Percentiles rank a stretch among this genome's conserved stretches.
Evolutionary conservation across 1,139 yeast genomes (phyloP).

Genomic region (Pneumocystis canis): DNA sequence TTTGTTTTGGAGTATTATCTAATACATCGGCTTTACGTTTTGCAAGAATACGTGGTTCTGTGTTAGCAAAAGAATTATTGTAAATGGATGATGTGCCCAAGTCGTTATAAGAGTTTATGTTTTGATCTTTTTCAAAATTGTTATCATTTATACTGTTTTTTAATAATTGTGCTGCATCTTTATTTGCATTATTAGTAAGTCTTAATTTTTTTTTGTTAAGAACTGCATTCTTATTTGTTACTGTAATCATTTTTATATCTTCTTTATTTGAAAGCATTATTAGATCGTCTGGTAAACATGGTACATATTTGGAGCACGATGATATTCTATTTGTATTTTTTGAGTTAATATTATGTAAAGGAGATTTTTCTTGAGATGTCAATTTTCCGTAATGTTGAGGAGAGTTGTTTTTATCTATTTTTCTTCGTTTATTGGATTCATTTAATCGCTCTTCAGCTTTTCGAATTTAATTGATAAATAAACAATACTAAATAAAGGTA

Average conservation of each 20-base stretch:
- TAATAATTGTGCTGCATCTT: constrained; percentile 7
- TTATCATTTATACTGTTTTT: constrained; percentile 14
- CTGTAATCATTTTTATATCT: constrained; percentile 6
- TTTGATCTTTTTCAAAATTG: constrained; percentile 16
- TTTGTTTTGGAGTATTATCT: not conserved
- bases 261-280: constrained; percentile 1
- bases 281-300: constrained; percentile 9
- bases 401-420: constrained; percentile 21
- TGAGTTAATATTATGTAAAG: constrained; percentile 4
- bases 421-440: constrained; percentile 48
- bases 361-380: constrained; percentile 14
- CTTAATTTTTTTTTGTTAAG: constrained; percentile 1
- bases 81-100: constrained; percentile 8
- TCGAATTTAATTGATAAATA: not conserved
- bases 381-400: not conserved
- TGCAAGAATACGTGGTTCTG: not conserved
- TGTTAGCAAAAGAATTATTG: constrained; percentile 12
- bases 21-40: not conserved
- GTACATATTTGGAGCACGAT: constrained; percentile 14
- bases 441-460: constrained; percentile 54
- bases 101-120: not conserved
- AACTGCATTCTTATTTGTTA: constrained; percentile 1
- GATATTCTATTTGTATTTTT: constrained; percentile 6
- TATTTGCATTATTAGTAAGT: constrained; percentile 7
- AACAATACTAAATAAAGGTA: not conserved